phyloP scores from a whole-genome alignment of 345 rosid genomes.

The Lepidium africanum region DNA sequence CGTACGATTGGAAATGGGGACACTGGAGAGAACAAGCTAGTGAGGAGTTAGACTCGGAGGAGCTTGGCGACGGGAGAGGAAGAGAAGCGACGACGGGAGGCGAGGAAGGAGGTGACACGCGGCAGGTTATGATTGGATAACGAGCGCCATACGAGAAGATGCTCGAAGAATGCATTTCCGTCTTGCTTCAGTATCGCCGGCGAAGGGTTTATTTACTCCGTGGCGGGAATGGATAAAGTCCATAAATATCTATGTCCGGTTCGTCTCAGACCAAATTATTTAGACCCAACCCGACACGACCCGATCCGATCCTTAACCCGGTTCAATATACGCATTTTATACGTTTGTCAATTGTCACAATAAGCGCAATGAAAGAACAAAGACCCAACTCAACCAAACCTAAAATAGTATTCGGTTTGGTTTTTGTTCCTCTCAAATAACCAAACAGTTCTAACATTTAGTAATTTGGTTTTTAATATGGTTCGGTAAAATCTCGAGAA shows the following conservation, averaged over 20 bases:
- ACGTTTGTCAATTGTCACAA: no score
- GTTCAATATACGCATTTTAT: no score
- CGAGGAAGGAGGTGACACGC: conserved; percentile 28
- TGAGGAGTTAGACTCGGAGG: conserved; percentile 28
- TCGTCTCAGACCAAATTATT: not conserved
- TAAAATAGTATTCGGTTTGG: no score
- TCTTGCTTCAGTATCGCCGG: conserved; percentile 4
- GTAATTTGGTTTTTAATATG: no score
- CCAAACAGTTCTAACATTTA: no score
- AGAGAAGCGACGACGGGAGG: conserved; percentile 3
- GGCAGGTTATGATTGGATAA: conserved; percentile 43
- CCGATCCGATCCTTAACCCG: not conserved
- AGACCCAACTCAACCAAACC: no score
- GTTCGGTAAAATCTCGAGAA: no score
- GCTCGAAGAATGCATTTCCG: conserved; percentile 40
- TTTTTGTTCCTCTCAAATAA: no score
- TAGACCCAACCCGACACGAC: not conserved
- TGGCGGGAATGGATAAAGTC: conserved; percentile 49
- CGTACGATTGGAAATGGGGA: conserved; percentile 75
- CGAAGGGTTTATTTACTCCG: not conserved
- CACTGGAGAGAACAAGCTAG: conserved; percentile 66
- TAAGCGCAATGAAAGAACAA: no score
- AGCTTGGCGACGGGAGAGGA: conserved; percentile 17
- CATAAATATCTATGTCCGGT: conserved; percentile 5
- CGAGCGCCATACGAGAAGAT: conserved; percentile 37